Conservation (phyloP, 1,284 basidiomycete species). For the Apiotrichum sp. region DNA sequence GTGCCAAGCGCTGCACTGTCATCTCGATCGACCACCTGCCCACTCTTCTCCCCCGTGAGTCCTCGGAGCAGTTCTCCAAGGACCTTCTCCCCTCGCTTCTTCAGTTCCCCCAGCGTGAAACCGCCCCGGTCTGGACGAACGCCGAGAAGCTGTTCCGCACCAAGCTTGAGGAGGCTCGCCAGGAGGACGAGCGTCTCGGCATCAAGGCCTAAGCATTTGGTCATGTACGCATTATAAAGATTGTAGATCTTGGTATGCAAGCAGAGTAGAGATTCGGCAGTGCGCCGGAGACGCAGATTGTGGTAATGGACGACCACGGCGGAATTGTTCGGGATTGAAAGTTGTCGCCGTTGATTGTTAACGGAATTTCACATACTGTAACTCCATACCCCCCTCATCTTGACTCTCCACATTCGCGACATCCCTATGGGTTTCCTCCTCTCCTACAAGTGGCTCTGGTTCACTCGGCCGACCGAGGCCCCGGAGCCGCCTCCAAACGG, state of each 20-base stretch:
- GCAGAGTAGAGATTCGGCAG: too few relatives aligned
- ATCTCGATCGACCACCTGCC: slow-evolving; percentile 98
- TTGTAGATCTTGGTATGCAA: neutral
- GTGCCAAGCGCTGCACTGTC: slow-evolving; percentile 58
- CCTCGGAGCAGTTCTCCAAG: slow-evolving; percentile 89
- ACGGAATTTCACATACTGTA: too few relatives aligned
- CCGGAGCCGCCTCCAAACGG: slow-evolving; percentile 1
- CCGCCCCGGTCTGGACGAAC: slow-evolving; percentile 77
- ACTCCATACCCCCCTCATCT: too few relatives aligned
- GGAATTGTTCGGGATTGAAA: too few relatives aligned
- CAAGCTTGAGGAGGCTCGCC: slow-evolving; percentile 57
- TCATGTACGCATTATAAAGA: neutral
- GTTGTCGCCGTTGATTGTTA: too few relatives aligned
- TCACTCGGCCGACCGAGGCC: neutral
- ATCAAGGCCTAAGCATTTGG: slow-evolving; percentile 25
- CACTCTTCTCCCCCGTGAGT: slow-evolving; percentile 83
- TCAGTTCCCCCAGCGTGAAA: slow-evolving; percentile 61
- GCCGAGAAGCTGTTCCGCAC: slow-evolving; percentile 79
- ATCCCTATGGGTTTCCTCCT: neutral
- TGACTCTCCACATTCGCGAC: too few relatives aligned
- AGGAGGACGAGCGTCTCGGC: slow-evolving; percentile 39
- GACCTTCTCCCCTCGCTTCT: slow-evolving; percentile 85
- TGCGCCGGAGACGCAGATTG: too few relatives aligned
- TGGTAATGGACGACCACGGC: too few relatives aligned
- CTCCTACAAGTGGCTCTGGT: slow-evolving; percentile 9